Base-by-base conservation (phyloP, 2,329 filamentous ascomycete species). In the Trichophyton benhamiae region DNA sequence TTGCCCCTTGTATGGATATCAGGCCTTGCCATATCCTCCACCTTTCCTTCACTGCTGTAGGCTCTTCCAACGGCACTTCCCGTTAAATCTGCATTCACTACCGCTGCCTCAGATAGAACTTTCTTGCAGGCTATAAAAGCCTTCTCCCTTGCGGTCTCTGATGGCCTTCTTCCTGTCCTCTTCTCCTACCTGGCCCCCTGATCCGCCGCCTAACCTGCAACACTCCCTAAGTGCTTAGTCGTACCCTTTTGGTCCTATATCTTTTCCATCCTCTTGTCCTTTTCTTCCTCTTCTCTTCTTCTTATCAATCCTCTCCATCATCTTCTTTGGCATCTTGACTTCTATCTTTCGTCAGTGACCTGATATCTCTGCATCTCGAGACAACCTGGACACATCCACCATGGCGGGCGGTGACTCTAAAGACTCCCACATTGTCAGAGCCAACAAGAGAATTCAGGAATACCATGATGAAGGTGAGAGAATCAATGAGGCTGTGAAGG, bases 391-490 rank as follows among this genome's bases (percentile, higher is more conserved):
- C 20, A 4, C 20, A 17, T 48, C 8, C 20, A 48, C 17, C 30
- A 55, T 55, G 49, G 22, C 49, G 25, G 25, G 30, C n/a, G 25
- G 30, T 25, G 25, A 55, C 33, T 55, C 49, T 3, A 27, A 17
- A 5, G 27, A 27, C 20, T 55, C 49, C n/a, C 13, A 13, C 13
- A 3, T 9, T 13, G 15, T 5, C 27, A 13, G 33, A 25, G 27
- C 27, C 8, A n/a, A n/a, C 20, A 8, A 33, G 49, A 55, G 15
- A 20, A 55, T 55, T 6, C 13, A 55, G 30, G 49, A 33, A 7
- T 55, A 55, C 8, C 22, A 30, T 36, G 20, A 48, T 55, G 38
- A 63, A 58, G 41, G 44, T 58, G 20, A 48, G 15, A 49, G 52
- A 30, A 41, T 61, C 38, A 36, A 57, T 3, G 49, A 60, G 13